These are phyloP conservation scores for Mrakia frigida DNA, from an alignment of 768 basidiomycete species.

Conservation along the genomic window DNA sequence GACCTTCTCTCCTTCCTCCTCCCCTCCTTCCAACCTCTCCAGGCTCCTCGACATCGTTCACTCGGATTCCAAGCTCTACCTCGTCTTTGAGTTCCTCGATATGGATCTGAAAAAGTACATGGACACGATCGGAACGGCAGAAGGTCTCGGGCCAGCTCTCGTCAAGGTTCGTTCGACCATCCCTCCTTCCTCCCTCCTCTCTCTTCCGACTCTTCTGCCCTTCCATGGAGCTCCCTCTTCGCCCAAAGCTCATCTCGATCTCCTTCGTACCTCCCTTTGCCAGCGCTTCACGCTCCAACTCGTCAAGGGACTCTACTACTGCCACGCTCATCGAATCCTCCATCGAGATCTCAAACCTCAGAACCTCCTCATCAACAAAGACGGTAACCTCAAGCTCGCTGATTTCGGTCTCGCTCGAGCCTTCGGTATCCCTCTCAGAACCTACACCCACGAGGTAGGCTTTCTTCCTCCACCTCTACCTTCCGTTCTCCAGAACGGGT, in stretches of 20 bases:
- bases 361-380: slow-evolving; percentile 84
- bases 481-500: neutral
- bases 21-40: slow-evolving; percentile 7
- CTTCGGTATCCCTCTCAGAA: slow-evolving; percentile 96
- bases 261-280: too few species aligned
- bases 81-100: slow-evolving; percentile 96
- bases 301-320: slow-evolving; percentile 82
- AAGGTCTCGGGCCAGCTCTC: slow-evolving; percentile 61
- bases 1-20: slow-evolving; percentile 10
- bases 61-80: slow-evolving; percentile 91
- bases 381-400: slow-evolving; percentile 87
- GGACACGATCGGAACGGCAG: slow-evolving; percentile 70
- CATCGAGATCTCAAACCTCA: slow-evolving; percentile 96
- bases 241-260: neutral
- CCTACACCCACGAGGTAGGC: slow-evolving; percentile 95
- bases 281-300: slow-evolving; percentile 97
- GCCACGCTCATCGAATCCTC: slow-evolving; percentile 92
- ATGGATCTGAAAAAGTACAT: slow-evolving; percentile 96
- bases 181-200: neutral
- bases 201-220: neutral
- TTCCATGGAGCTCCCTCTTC: neutral
- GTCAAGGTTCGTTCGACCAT: slow-evolving; percentile 64
- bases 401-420: slow-evolving; percentile 95
- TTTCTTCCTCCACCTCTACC: neutral
- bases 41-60: slow-evolving; percentile 96